Evolutionary conservation across 768 basidiomycete genomes (phyloP).

Genomic region (Mycena amicta): DNA sequence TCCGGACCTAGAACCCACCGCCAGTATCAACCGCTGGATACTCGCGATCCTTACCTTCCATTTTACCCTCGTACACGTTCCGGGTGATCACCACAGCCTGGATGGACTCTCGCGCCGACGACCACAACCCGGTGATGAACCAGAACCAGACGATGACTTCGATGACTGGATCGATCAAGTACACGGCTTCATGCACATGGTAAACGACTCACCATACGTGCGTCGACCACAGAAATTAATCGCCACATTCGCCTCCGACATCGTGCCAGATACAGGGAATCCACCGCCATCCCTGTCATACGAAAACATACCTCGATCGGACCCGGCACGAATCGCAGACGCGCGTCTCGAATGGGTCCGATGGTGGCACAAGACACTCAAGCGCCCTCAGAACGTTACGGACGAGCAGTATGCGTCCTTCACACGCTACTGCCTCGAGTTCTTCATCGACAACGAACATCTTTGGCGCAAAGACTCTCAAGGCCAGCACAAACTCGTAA

Average conservation of each 20-base stretch:
- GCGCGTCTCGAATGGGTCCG: neutral
- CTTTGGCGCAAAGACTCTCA: slow-evolving; percentile 6
- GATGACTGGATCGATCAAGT: no score
- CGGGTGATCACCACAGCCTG: slow-evolving; percentile 12
- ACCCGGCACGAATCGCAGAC: neutral
- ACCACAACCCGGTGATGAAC: slow-evolving; percentile 1
- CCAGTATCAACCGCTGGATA: no score
- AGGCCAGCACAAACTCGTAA: neutral
- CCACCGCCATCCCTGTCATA: neutral
- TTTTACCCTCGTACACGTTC: no score
- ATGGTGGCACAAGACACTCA: neutral
- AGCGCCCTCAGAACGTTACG: neutral
- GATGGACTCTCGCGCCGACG: slow-evolving; percentile 23
- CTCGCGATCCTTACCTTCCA: no score
- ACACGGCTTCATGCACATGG: no score
- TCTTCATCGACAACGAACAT: neutral
- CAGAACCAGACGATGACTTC: no score
- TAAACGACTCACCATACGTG: neutral
- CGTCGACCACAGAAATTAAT: no score
- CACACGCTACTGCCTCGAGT: neutral
- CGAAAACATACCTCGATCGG: neutral
- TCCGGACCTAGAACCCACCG: slow-evolving; percentile 22
- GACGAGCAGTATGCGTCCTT: neutral
- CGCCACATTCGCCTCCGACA: neutral
- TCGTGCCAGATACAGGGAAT: neutral